Evolutionary conservation across 1,139 yeast genomes (phyloP).

Genomic region (Geotrichum candidum): DNA sequence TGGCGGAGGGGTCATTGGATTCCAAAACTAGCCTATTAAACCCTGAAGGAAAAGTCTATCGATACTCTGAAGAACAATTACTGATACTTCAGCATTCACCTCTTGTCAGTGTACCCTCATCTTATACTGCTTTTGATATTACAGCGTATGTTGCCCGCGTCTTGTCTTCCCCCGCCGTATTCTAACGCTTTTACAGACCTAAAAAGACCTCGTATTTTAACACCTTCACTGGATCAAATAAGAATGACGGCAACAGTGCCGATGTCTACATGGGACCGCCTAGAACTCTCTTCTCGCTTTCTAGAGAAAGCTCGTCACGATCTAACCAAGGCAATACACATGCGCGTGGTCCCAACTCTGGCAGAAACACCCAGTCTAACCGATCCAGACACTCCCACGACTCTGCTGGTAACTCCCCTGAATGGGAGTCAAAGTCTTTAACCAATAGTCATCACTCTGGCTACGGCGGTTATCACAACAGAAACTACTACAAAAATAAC

Average conservation of each 20-base stretch:
- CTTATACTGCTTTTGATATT: constrained; percentile 13
- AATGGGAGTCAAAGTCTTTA: constrained; percentile 4
- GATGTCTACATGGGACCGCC: constrained; percentile 13
- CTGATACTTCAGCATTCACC: constrained; percentile 11
- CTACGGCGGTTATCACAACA: not conserved
- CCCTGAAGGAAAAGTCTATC: constrained; percentile 9
- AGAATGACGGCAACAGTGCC: constrained; percentile 9
- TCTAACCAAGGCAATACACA: not conserved
- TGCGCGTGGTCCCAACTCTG: constrained; percentile 1
- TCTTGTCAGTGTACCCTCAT: constrained; percentile 8
- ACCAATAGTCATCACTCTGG: not conserved
- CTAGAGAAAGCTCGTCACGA: constrained; percentile 2
- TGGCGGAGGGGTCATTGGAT: not conserved
- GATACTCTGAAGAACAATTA: constrained; percentile 10
- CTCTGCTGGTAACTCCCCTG: not conserved
- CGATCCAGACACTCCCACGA: constrained; percentile 5
- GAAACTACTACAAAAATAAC: constrained; percentile 6
- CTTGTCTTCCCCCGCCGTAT: not conserved
- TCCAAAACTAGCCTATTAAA: constrained; percentile 8
- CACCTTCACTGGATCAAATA: constrained; percentile 2
- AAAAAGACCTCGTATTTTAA: constrained; percentile 12
- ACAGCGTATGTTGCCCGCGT: constrained; percentile 10
- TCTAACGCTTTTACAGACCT: constrained; percentile 2
- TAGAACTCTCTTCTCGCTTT: constrained; percentile 5
- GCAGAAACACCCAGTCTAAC: constrained; percentile 1